Percentiles rank a stretch among this genome's conserved stretches.
Conservation (phyloP, 345 rosid species). For the Eucalyptus coolabah region DNA sequence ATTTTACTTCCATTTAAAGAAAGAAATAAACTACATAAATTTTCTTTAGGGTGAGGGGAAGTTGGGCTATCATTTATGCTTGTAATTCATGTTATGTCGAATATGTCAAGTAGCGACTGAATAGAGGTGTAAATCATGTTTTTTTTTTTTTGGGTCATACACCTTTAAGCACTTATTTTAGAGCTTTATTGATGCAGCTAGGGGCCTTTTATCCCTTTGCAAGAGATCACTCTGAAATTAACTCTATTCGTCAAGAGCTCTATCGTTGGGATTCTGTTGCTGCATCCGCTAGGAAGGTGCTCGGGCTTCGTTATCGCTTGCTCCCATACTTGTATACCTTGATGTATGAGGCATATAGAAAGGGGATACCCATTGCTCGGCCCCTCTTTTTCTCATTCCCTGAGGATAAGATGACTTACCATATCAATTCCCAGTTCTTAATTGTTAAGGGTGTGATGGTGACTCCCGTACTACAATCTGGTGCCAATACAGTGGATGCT, state of each 20-base stretch:
- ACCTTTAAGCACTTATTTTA: background rate
- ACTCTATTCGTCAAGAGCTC: constrained; percentile 41
- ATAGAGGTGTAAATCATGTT: background rate
- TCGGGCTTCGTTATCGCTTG: constrained; percentile 51
- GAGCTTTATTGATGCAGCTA: constrained; percentile 16
- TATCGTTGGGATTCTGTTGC: constrained; percentile 78
- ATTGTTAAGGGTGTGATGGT: constrained; percentile 50
- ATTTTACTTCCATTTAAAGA: background rate
- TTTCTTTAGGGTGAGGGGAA: background rate
- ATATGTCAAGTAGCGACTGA: background rate
- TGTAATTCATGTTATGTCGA: background rate
- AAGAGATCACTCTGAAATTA: constrained; percentile 46
- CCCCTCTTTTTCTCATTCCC: constrained; percentile 75
- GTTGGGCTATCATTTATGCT: background rate
- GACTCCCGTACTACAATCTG: constrained; percentile 34
- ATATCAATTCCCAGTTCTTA: constrained; percentile 39
- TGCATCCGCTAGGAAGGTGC: constrained; percentile 49
- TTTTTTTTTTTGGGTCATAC: background rate
- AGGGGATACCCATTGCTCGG: constrained; percentile 61
- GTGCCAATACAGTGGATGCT: constrained; percentile 22
- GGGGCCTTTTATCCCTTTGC: constrained; percentile 84
- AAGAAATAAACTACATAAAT: background rate
- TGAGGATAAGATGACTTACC: constrained; percentile 34
- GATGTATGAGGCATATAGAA: constrained; percentile 46
- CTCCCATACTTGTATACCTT: constrained; percentile 69